Conservation (phyloP, 148 eudicot species). For the Talinum fruticosum region DNA sequence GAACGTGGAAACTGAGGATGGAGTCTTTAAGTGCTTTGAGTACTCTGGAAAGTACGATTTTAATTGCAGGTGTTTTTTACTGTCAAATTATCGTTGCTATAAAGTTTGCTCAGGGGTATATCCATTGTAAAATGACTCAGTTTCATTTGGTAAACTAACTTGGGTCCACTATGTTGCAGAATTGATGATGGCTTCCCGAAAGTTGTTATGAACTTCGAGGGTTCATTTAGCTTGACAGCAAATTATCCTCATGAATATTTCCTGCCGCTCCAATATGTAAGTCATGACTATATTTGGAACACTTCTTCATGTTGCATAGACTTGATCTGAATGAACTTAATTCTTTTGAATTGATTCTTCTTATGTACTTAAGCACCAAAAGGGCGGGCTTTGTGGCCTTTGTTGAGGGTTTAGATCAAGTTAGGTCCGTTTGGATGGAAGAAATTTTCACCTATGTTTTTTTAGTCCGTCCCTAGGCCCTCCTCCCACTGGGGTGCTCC, state of each 20-base stretch:
- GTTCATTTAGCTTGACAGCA: not conserved
- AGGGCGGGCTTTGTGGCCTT: too few relatives aligned
- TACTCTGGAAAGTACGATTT: not conserved
- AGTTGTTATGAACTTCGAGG: not conserved
- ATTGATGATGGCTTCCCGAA: not conserved
- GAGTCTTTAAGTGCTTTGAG: not conserved
- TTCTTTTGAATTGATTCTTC: too few relatives aligned
- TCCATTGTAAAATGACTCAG: not conserved
- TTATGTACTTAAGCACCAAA: too few relatives aligned
- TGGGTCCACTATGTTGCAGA: not conserved
- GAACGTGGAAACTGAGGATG: not conserved
- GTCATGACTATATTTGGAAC: too few relatives aligned
- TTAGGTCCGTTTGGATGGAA: too few relatives aligned
- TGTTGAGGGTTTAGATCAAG: too few relatives aligned
- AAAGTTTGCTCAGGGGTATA: too few relatives aligned
- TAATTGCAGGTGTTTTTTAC: not conserved
- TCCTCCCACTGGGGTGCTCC: too few relatives aligned
- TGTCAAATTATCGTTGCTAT: not conserved
- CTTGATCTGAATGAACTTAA: too few relatives aligned
- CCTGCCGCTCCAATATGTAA: not conserved
- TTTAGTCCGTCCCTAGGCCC: too few relatives aligned
- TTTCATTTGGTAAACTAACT: not conserved
- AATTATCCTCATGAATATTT: constrained; percentile 1
- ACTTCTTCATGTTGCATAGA: too few relatives aligned
- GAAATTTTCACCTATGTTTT: too few relatives aligned